These are phyloP conservation scores for Tarenaya hassleriana DNA, from an alignment of 345 rosid species.

Conservation along the genomic window DNA sequence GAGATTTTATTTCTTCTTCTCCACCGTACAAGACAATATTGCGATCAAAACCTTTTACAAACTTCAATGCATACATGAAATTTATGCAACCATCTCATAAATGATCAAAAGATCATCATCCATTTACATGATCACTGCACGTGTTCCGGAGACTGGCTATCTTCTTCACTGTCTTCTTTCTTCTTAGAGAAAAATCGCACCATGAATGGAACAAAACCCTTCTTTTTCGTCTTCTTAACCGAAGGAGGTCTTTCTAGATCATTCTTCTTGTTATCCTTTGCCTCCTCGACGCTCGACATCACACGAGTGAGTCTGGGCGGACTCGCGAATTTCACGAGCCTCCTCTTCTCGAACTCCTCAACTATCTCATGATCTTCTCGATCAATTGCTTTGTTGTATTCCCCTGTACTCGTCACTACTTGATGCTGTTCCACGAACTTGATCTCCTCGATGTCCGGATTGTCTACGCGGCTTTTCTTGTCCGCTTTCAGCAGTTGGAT, in stretches of 20 bases:
- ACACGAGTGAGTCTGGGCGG: constrained; percentile 45
- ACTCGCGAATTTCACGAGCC: constrained; percentile 59
- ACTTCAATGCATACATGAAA: no score
- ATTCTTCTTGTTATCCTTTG: constrained; percentile 19
- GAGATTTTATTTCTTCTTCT: no score
- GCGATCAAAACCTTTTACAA: no score
- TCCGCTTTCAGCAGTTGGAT: constrained; percentile 28
- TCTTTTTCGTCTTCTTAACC: constrained; percentile 31
- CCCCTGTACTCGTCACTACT: constrained; percentile 35
- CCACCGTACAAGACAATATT: no score
- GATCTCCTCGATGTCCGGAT: constrained; percentile 27
- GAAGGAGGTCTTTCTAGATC: constrained; percentile 27
- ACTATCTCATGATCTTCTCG: constrained; percentile 17
- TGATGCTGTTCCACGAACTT: constrained; percentile 34
- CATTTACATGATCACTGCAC: no score
- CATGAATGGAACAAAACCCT: constrained; percentile 36
- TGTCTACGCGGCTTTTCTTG: constrained; percentile 13
- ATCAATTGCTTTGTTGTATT: constrained; percentile 6
- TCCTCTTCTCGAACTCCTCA: constrained; percentile 44
- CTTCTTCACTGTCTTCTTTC: constrained; percentile 6
- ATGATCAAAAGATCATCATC: no score
- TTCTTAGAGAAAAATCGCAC: constrained; percentile 47
- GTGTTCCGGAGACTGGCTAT: not conserved
- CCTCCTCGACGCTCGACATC: constrained; percentile 21
- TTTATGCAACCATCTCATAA: no score